Evolutionary conservation across 805 yeast genomes (phyloP).

Genomic region (Tetrapisispora namnaoensis): DNA sequence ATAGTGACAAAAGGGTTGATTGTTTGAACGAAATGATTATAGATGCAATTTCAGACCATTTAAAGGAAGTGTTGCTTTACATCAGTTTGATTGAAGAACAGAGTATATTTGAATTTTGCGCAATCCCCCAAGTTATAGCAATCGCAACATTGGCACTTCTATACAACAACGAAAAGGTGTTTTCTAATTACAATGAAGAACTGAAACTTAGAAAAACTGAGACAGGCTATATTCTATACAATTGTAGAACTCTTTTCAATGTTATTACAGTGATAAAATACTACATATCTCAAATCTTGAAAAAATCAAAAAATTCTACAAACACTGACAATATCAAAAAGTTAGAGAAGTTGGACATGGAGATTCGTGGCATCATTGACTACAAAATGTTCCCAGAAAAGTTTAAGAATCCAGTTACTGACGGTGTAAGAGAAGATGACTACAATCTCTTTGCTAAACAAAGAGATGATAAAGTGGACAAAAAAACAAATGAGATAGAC

Average conservation of each 20-base stretch:
- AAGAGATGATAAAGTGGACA: constrained; percentile 35
- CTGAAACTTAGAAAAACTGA: constrained; percentile 85
- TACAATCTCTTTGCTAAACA: constrained; percentile 33
- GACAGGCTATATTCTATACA: constrained; percentile 64
- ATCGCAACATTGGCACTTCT: constrained; percentile 85
- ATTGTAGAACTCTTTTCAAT: constrained; percentile 64
- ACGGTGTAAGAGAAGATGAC: constrained; percentile 32
- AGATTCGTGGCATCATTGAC: constrained; percentile 59
- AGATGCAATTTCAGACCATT: constrained; percentile 63
- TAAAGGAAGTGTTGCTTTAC: constrained; percentile 63
- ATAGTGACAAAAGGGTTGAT: constrained; percentile 45
- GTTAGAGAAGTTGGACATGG: constrained; percentile 71
- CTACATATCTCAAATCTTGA: constrained; percentile 68
- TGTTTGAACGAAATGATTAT: constrained; percentile 77
- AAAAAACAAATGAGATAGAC: constrained; percentile 6
- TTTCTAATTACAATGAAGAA: constrained; percentile 41
- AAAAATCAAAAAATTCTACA: constrained; percentile 59
- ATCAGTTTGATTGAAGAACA: constrained; percentile 70
- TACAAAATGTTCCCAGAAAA: constrained; percentile 1
- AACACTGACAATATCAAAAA: constrained; percentile 32
- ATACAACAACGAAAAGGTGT: constrained; percentile 67
- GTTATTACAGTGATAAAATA: constrained; percentile 68
- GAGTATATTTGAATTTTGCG: constrained; percentile 81
- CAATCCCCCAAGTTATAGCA: constrained; percentile 99
- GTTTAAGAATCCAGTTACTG: constrained; percentile 37